These are phyloP conservation scores for Bipolaris victoriae DNA, from an alignment of 2,329 filamentous ascomycete genomes.

Conservation along the genomic window DNA sequence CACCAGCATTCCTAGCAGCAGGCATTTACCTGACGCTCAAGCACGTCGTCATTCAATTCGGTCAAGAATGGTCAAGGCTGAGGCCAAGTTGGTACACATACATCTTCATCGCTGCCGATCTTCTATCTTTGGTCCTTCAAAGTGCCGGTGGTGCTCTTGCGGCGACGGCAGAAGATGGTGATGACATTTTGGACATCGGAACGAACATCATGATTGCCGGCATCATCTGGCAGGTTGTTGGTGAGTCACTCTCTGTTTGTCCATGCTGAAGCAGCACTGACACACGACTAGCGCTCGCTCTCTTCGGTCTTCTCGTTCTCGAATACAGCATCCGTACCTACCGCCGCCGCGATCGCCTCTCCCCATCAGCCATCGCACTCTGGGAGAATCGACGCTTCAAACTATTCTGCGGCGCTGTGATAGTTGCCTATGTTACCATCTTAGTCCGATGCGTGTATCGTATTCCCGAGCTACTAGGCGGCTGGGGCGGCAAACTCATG, in stretches of 20 bases:
- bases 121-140: slow-evolving; percentile 63
- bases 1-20: slow-evolving; percentile 61
- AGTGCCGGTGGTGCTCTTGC: slow-evolving; percentile 63
- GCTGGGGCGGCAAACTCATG: slow-evolving; percentile 53
- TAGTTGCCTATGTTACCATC: slow-evolving; percentile 51
- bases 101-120: slow-evolving; percentile 64
- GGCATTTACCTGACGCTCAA: slow-evolving; percentile 62
- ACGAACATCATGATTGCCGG: slow-evolving; percentile 63
- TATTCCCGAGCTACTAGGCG: slow-evolving; percentile 54
- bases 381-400: slow-evolving; percentile 23
- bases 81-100: slow-evolving; percentile 57
- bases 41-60: slow-evolving; percentile 61
- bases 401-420: slow-evolving; percentile 37
- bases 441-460: slow-evolving; percentile 56
- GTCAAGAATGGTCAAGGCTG: slow-evolving; percentile 39
- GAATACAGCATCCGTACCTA: slow-evolving; percentile 43
- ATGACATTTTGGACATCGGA: slow-evolving; percentile 51
- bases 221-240: slow-evolving; percentile 62
- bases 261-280: slow-evolving; percentile 4
- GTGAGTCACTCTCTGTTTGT: slow-evolving; percentile 40
- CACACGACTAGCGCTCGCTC: slow-evolving; percentile 41
- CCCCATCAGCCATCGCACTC: slow-evolving; percentile 16
- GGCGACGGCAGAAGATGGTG: slow-evolving; percentile 52
- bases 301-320: slow-evolving; percentile 52
- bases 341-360: slow-evolving; percentile 22